Evolutionary conservation across 805 yeast genomes (phyloP).

Genomic region (Metschnikowia anglica): DNA sequence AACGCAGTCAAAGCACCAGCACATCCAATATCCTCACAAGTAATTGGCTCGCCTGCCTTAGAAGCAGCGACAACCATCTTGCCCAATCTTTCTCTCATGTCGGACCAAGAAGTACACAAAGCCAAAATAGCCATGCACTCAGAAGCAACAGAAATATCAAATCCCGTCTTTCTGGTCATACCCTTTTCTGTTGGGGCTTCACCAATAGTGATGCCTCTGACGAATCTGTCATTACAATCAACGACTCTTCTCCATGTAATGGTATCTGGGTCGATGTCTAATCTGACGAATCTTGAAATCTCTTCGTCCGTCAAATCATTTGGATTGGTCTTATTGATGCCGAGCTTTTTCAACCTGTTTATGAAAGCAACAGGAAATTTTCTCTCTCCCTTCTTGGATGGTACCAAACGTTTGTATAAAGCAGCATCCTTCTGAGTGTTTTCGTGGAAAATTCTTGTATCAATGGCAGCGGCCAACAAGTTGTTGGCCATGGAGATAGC

Average conservation of each 20-base stretch:
- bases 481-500: slow-evolving; percentile 83
- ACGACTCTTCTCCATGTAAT: slow-evolving; percentile 84
- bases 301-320: slow-evolving; percentile 72
- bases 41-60: slow-evolving; percentile 66
- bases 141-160: slow-evolving; percentile 82
- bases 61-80: slow-evolving; percentile 72
- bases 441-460: slow-evolving; percentile 85
- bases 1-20: slow-evolving; percentile 85
- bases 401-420: slow-evolving; percentile 72
- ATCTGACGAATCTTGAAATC: slow-evolving; percentile 58
- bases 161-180: slow-evolving; percentile 68
- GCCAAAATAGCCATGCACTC: slow-evolving; percentile 87
- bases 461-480: slow-evolving; percentile 80
- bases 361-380: slow-evolving; percentile 67
- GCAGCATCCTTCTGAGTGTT: slow-evolving; percentile 71
- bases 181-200: slow-evolving; percentile 82
- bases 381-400: slow-evolving; percentile 69
- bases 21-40: slow-evolving; percentile 81
- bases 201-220: slow-evolving; percentile 76
- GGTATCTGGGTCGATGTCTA: slow-evolving; percentile 75
- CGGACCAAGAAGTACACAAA: slow-evolving; percentile 64
- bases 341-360: slow-evolving; percentile 63
- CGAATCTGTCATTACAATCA: slow-evolving; percentile 78
- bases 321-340: slow-evolving; percentile 68
- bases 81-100: slow-evolving; percentile 73